phyloP scores from a whole-genome alignment of 2,329 filamentous ascomycete species.

The Fonsecaea pugnacius region DNA sequence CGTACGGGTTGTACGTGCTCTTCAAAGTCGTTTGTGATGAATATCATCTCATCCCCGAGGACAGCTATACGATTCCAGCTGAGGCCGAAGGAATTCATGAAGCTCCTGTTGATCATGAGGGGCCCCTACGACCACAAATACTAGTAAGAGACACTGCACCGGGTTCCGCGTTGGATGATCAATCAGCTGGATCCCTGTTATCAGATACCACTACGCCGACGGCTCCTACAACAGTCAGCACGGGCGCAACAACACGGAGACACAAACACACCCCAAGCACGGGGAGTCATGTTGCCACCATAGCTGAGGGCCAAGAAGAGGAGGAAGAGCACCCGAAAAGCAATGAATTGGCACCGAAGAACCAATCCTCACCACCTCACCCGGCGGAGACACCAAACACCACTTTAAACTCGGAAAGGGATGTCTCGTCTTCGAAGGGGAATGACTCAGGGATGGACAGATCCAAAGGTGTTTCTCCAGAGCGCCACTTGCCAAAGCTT shows the following conservation, averaged over 20 bases:
- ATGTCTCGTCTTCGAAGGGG: not conserved
- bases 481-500: conserved; percentile 23
- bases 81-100: conserved; percentile 83
- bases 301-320: conserved; percentile 82
- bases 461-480: conserved; percentile 18
- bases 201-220: conserved; percentile 39
- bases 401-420: not conserved
- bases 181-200: not conserved
- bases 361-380: conserved; percentile 7
- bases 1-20: conserved; percentile 91
- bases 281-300: conserved; percentile 77
- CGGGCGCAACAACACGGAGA: conserved; percentile 73
- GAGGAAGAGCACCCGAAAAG: conserved; percentile 48
- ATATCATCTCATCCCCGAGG: conserved; percentile 84
- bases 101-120: conserved; percentile 32
- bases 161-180: conserved; percentile 12
- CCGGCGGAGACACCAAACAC: conserved; percentile 1
- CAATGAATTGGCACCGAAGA: conserved; percentile 11
- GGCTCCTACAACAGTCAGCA: conserved; percentile 59
- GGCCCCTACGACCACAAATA: conserved; percentile 36
- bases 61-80: conserved; percentile 93
- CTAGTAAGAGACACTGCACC: conserved; percentile 46
- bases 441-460: not conserved
- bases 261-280: conserved; percentile 83
- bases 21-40: conserved; percentile 97